Evolutionary conservation across 495 filamentous ascomycete species (phyloP).

Genomic region (Lasiosphaeria ovina): DNA sequence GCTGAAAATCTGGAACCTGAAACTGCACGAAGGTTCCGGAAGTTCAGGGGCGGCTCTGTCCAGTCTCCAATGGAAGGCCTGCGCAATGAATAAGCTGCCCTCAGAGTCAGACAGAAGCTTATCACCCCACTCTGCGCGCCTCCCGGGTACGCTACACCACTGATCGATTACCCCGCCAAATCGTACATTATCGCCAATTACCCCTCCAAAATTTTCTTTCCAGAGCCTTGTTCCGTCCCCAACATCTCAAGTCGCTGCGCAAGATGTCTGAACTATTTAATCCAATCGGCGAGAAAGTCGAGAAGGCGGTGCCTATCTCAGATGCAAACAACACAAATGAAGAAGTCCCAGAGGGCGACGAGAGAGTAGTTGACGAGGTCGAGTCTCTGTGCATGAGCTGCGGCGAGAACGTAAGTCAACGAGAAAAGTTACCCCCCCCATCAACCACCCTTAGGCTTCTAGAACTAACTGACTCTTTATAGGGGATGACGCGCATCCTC

Average conservation of each 20-base stretch:
- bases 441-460: background rate
- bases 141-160: constrained; percentile 19
- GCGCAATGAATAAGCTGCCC: constrained; percentile 31
- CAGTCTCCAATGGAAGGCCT: background rate
- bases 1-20: constrained; percentile 2
- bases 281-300: constrained; percentile 53
- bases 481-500: constrained; percentile 83
- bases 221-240: background rate
- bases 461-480: background rate
- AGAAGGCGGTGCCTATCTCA: constrained; percentile 37
- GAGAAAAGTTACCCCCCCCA: background rate
- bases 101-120: background rate
- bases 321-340: constrained; percentile 28
- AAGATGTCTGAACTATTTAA: constrained; percentile 49
- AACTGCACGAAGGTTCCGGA: constrained; percentile 24
- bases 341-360: constrained; percentile 39
- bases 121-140: no score
- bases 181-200: constrained; percentile 20
- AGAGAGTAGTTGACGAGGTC: constrained; percentile 60
- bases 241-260: constrained; percentile 1
- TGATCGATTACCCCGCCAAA: constrained; percentile 27
- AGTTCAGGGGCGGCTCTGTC: constrained; percentile 13
- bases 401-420: constrained; percentile 71
- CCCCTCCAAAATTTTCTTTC: constrained; percentile 41
- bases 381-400: constrained; percentile 50